Conservation (phyloP, 2,329 filamentous ascomycete genomes). For the Neocatenulostroma microsporum region DNA sequence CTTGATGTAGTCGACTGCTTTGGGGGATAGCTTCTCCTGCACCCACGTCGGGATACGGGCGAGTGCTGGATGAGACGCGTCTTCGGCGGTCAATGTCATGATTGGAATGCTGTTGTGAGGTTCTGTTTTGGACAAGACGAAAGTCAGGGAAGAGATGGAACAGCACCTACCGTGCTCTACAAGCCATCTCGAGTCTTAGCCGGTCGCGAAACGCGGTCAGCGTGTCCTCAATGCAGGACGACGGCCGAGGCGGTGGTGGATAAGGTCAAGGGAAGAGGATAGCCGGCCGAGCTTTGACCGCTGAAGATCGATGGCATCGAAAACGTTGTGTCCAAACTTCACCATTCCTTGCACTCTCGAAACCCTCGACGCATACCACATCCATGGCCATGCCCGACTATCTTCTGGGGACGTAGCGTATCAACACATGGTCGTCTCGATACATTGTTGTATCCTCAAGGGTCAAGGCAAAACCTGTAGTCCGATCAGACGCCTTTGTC, state of each 20-base stretch:
- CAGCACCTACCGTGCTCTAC: background rate
- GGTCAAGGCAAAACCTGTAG: no score
- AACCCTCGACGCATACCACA: no score
- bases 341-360: background rate
- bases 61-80: constrained; percentile 12
- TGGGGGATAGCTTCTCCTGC: constrained; percentile 18
- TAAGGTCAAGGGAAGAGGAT: background rate
- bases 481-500: no score
- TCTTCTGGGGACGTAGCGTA: no score
- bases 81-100: constrained; percentile 6
- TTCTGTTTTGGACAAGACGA: no score
- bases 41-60: constrained; percentile 16
- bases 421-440: no score
- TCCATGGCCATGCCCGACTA: no score
- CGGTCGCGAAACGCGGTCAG: constrained; percentile 1
- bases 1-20: constrained; percentile 17
- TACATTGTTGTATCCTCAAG: no score
- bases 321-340: background rate
- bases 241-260: background rate
- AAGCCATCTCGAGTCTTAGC: background rate
- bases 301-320: constrained; percentile 1
- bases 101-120: no score
- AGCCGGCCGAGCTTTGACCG: constrained; percentile 1
- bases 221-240: background rate
- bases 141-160: background rate